Base-by-base conservation (phyloP, 2,329 filamentous ascomycete genomes). In the Endoconidiophora polonica region DNA sequence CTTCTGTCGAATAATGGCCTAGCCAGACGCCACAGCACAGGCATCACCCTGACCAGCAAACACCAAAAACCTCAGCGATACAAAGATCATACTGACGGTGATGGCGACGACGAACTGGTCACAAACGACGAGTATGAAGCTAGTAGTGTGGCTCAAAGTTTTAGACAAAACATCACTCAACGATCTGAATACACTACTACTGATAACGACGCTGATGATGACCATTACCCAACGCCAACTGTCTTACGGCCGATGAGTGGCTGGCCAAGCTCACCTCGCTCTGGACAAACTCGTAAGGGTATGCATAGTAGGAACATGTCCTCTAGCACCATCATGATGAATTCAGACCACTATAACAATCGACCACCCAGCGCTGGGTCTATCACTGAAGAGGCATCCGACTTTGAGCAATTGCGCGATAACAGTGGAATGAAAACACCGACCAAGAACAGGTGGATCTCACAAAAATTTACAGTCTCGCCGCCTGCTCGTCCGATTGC, bases 81-180 rank as follows among this genome's bases (percentile, higher is more conserved):
- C 46, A 73, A 72, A 55, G 72, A 75, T 42, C 79, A 87, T 52
- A 87, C 84, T 0, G 86, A 91, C 58, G 51, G 48, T 12, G 86
- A 94, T 60, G 86, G 86, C 0, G 88, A 95, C 58, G 88, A 94
- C 58, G 88, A 95, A 62, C 68, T 88, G n/a, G 74, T 84, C 10
- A 88, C 83, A 3, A 84, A 87, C 50, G 83, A 86, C 50, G 83
- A 88, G 51, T 77, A 79, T 29, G 74, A 81, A 40, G 74, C 49
- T 12, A 67, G 67, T 56, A 66, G 43, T 6, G 22, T 48, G 12
- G 46, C 36, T 3, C 50, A 45, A 24, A 49, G 36, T 18, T 52
- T 48, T 33, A 45, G 37, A 2, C 29, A 18, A 23, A 48, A 23
- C 22, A 20, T 42, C 22, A 38, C n/a, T 22, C 20, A 38, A 5